Evolutionary conservation across 2,329 filamentous ascomycete species (phyloP).

Genomic region (Fusarium acutatum): DNA sequence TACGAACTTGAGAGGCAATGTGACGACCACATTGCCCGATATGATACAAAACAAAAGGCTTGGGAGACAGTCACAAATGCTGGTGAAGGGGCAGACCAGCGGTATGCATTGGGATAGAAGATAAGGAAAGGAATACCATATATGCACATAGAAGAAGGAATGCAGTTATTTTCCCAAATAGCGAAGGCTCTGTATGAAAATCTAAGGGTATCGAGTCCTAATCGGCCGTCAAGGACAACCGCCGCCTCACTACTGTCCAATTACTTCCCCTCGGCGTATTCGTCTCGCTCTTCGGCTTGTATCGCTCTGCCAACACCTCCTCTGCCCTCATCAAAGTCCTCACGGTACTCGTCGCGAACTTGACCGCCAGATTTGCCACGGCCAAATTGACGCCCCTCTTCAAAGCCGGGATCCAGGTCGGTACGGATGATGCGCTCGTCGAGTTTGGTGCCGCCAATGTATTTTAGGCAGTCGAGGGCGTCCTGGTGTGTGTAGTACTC

Average conservation of each 20-base stretch:
- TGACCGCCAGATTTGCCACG: slow-evolving; percentile 95
- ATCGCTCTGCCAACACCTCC: slow-evolving; percentile 87
- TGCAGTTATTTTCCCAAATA: slow-evolving; percentile 9
- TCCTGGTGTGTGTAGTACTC: slow-evolving; percentile 99
- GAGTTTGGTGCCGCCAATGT: slow-evolving; percentile 96
- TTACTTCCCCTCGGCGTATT: slow-evolving; percentile 51
- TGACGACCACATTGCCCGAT: slow-evolving; percentile 26
- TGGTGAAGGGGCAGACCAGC: slow-evolving; percentile 37
- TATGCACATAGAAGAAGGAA: slow-evolving; percentile 8
- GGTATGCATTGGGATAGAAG: background rate
- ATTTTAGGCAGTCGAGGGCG: slow-evolving; percentile 97
- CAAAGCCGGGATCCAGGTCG: slow-evolving; percentile 93
- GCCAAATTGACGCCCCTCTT: slow-evolving; percentile 95
- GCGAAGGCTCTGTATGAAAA: slow-evolving; percentile 14
- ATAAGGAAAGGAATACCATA: background rate
- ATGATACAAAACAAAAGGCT: slow-evolving; percentile 5
- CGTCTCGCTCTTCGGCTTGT: slow-evolving; percentile 58
- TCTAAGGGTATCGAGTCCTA: slow-evolving; percentile 40
- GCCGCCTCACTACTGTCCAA: background rate
- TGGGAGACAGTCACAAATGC: slow-evolving; percentile 1
- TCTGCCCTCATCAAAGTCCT: slow-evolving; percentile 94
- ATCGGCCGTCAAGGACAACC: background rate
- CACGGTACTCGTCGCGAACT: slow-evolving; percentile 95
- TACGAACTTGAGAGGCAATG: slow-evolving; percentile 36
- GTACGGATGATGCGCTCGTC: slow-evolving; percentile 97